Evolutionary conservation across 2,329 filamentous ascomycete genomes (phyloP).

Genomic region (Pestalotiopsis sp.): DNA sequence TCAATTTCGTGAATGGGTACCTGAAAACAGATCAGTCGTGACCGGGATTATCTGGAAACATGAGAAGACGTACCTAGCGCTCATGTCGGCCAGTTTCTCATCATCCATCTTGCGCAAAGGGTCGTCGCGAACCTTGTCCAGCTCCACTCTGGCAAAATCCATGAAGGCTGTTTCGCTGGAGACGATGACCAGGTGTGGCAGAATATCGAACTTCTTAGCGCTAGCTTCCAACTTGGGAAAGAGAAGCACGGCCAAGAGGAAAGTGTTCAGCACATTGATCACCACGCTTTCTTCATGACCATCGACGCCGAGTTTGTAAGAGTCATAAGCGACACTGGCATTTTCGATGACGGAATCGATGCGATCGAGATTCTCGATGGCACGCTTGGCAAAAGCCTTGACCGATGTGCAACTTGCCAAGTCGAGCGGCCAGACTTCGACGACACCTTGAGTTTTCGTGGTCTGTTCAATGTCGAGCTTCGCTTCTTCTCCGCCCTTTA

Average conservation of each 20-base stretch:
- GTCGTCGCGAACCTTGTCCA: slow-evolving; percentile 3
- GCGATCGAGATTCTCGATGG: slow-evolving; percentile 16
- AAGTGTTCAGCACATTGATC: slow-evolving; percentile 50
- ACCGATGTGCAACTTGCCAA: slow-evolving; percentile 4
- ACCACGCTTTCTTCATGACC: slow-evolving; percentile 30
- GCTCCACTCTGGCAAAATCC: not conserved
- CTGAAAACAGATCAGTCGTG: slow-evolving; percentile 17
- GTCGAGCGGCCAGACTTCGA: slow-evolving; percentile 9
- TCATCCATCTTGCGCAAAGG: slow-evolving; percentile 26
- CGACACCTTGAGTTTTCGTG: not conserved
- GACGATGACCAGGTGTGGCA: slow-evolving; percentile 40
- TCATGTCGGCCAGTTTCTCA: slow-evolving; percentile 30
- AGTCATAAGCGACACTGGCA: not conserved
- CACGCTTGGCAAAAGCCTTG: slow-evolving; percentile 1
- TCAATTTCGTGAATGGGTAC: slow-evolving; percentile 37
- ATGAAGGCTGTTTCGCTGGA: slow-evolving; percentile 28
- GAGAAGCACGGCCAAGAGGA: slow-evolving; percentile 44
- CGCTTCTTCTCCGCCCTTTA: not conserved
- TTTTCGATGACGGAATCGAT: slow-evolving; percentile 14
- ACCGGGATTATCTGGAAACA: slow-evolving; percentile 25
- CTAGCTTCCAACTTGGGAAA: slow-evolving; percentile 43
- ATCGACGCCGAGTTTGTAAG: not conserved
- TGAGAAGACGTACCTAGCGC: not conserved
- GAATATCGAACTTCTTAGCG: slow-evolving; percentile 32
- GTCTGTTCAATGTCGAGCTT: slow-evolving; percentile 4